Base-by-base conservation (phyloP, 257 asterid genomes). In the Mentha longifolia region DNA sequence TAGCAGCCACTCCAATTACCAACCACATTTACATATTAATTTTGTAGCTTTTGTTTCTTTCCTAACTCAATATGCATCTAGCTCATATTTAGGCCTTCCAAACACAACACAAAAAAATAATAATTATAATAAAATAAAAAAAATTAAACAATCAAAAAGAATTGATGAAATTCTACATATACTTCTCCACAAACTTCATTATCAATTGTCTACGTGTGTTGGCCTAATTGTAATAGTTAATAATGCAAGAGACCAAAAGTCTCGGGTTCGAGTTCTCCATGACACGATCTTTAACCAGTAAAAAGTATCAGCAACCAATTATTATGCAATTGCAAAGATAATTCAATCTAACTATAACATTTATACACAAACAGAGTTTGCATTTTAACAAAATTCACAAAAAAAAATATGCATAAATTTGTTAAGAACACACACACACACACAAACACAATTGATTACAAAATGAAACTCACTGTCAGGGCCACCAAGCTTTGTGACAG, bases 401-500 rank as follows among this genome's bases (percentile, higher is more conserved):
- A 10, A 4, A 19, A 54, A 54, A 52, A 50, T 9, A 60, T 5
- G 9, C 65, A 62, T 22, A 58, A 69, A 33, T 75, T n/a, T 22
- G 31, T 19, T 0, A 25, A 55, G 25, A 68, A 57, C 41, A 56
- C 66, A 41, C 52, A 33, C 61, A 52, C 22, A 67, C 28, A 28
- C 50, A 45, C 16, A 45, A 15, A 45, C 16, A 13, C 50, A 45
- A 46, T n/a, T 4, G 51, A 13, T n/a, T 7, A 46, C 17, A 7
- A 7, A 9, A 11, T 0, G 3, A 10, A 17, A 19, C 92, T 84
- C 16, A 88, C 95, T 86, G 8, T 85, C 85, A 56, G 89, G 92
- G 70, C 95, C 92, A 71, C 95, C 95, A 71, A 88, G 95, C 80
- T 84, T 85, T 16, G 95, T 75, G 63, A 88, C 95, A 50, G 95